Percentiles rank a stretch among this genome's conserved stretches.
These are phyloP conservation scores for Rubroboletus satanas DNA, from an alignment of 768 basidiomycete species.

Conservation along the genomic window DNA sequence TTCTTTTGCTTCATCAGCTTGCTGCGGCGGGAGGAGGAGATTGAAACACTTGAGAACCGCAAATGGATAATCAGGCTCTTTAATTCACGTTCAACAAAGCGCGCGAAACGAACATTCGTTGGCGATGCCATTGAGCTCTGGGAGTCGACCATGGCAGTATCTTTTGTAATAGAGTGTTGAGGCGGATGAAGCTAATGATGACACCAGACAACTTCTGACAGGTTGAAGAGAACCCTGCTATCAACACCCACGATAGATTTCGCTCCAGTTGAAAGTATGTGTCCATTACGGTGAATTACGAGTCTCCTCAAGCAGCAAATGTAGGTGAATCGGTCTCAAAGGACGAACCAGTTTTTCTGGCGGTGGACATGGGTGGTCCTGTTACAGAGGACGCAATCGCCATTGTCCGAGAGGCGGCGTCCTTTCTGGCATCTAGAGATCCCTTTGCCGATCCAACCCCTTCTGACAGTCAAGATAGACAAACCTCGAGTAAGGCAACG, in stretches of 20 bases:
- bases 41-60: not conserved
- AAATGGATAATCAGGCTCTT: not conserved
- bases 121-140: not conserved
- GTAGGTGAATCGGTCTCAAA: not conserved
- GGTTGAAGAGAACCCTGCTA: not conserved
- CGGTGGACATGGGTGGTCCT: too few species aligned
- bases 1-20: not conserved
- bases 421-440: not conserved
- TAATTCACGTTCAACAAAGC: not conserved
- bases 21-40: not conserved
- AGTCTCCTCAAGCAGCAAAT: not conserved
- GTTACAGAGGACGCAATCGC: not conserved
- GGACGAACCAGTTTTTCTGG: not conserved
- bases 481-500: not conserved
- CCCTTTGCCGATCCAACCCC: not conserved
- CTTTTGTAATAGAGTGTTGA: too few species aligned
- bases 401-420: not conserved
- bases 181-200: not conserved
- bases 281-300: not conserved
- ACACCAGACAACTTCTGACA: constrained; percentile 1
- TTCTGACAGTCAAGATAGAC: not conserved
- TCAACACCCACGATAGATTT: not conserved
- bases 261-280: not conserved
- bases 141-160: not conserved
- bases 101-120: not conserved